Percentiles rank a stretch among this genome's conserved stretches.
Evolutionary conservation across 345 rosid species (phyloP).

Genomic region (Acer saccharum): DNA sequence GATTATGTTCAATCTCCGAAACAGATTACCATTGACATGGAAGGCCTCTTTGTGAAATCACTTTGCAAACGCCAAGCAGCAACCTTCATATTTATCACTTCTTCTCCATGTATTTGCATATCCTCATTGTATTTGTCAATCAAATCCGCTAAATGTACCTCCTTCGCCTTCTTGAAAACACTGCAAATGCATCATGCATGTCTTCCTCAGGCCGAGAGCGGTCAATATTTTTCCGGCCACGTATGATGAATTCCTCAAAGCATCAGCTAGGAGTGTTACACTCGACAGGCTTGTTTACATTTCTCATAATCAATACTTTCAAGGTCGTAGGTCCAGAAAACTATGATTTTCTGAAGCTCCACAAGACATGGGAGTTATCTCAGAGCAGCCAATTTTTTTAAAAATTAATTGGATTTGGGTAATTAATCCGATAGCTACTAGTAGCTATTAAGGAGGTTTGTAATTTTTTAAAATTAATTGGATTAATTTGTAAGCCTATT

Average conservation of each 20-base stretch:
- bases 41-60: constrained; percentile 30
- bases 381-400: constrained; percentile 26
- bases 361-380: constrained; percentile 17
- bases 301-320: neutral
- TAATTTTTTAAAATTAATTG: no score
- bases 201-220: constrained; percentile 21
- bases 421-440: no score
- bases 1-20: constrained; percentile 3
- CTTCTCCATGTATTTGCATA: constrained; percentile 12
- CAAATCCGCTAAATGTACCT: constrained; percentile 21
- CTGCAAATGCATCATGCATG: constrained; percentile 20
- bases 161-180: constrained; percentile 23
- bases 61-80: constrained; percentile 35
- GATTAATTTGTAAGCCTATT: no score
- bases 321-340: constrained; percentile 25
- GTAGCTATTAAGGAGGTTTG: no score
- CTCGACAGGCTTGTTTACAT: constrained; percentile 19
- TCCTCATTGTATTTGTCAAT: constrained; percentile 25
- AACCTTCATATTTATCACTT: constrained; percentile 25
- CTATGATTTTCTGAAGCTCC: constrained; percentile 14
- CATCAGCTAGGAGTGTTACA: constrained; percentile 33
- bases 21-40: constrained; percentile 22
- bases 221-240: constrained; percentile 25
- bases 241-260: constrained; percentile 36
- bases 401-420: no score